These are phyloP conservation scores for Yamadazyma laniorum DNA, from an alignment of 805 yeast genomes.

Conservation along the genomic window DNA sequence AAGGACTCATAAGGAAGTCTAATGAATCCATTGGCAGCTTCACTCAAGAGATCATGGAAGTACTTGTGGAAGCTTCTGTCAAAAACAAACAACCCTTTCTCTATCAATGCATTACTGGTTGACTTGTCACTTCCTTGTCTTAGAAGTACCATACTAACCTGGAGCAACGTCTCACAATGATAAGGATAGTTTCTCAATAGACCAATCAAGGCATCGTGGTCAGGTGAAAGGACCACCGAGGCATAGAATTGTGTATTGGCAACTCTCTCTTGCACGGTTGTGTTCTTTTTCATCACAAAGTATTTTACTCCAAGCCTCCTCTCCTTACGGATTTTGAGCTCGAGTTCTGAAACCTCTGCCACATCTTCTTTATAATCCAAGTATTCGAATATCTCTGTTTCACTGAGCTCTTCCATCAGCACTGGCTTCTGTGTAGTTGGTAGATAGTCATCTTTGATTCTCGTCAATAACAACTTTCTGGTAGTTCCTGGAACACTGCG, in stretches of 20 bases:
- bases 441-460: slow-evolving; percentile 76
- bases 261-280: slow-evolving; percentile 28
- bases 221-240: slow-evolving; percentile 69
- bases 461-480: slow-evolving; percentile 64
- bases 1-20: slow-evolving; percentile 75
- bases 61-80: slow-evolving; percentile 67
- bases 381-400: slow-evolving; percentile 35
- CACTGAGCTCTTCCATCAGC: slow-evolving; percentile 52
- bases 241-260: slow-evolving; percentile 56
- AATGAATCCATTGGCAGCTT: slow-evolving; percentile 53
- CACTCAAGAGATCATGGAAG: slow-evolving; percentile 45
- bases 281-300: slow-evolving; percentile 51
- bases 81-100: slow-evolving; percentile 73
- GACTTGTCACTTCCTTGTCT: slow-evolving; percentile 73
- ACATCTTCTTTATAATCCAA: slow-evolving; percentile 35
- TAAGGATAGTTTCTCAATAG: slow-evolving; percentile 64
- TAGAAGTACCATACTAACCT: slow-evolving; percentile 68
- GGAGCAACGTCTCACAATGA: slow-evolving; percentile 74
- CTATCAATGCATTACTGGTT: slow-evolving; percentile 70
- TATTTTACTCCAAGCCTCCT: slow-evolving; percentile 47
- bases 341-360: slow-evolving; percentile 25
- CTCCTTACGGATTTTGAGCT: slow-evolving; percentile 32
- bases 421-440: slow-evolving; percentile 66
- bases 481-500: slow-evolving; percentile 71
- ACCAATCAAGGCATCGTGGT: slow-evolving; percentile 67